Evolutionary conservation across 2,329 filamentous ascomycete species (phyloP), one percentile per base, ranked within the genome.

Genomic region (Falciphora oryzae): DNA sequence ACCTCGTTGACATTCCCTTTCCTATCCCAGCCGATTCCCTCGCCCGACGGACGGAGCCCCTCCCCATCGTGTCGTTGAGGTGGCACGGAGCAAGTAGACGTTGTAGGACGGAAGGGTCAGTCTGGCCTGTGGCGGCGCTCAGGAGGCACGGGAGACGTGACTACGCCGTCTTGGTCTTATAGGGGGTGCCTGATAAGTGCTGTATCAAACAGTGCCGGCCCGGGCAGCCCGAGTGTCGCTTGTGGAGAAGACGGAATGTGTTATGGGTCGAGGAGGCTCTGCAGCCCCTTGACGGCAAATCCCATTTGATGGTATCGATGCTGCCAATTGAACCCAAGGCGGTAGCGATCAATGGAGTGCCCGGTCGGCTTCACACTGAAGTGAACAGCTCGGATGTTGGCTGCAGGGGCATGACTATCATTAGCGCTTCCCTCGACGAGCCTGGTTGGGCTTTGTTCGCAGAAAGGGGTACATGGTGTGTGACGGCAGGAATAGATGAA

Each of bases 11-110:
- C 25, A 60, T n/a, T 28, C 29, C 67, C 68, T 73, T 71, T 71
- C 71, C 71, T 65, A 75, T 67, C 71, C 75, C 74, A 68, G 74
- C 73, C 65, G 72, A 69, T 63, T 74, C 71, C 68, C 72, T 68
- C 65, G 71, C 68, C 68, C 73, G 73, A 68, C 69, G 66, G 63
- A 73, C 74, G 69, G 74, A 72, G 66, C 70, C 70, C 59, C 70
- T 66, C 70, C 72, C 71, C 75, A 77, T 77, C 59, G 71, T 68
- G 67, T 66, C 64, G 56, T 38, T 38, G 58, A 28, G 58, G 6
- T 14, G 27, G 31, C 22, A 22, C 31, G 58, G 58, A 60, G 29
- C 10, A 25, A 53, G 44, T 11, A 25, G 28, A 4, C 27, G 31
- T 60, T 60, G 31, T 35, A 60, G 28, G 25, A 11, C 25, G 25